Base-by-base conservation (phyloP, 2,329 filamentous ascomycete species). In the Zymoseptoria pseudotritici region DNA sequence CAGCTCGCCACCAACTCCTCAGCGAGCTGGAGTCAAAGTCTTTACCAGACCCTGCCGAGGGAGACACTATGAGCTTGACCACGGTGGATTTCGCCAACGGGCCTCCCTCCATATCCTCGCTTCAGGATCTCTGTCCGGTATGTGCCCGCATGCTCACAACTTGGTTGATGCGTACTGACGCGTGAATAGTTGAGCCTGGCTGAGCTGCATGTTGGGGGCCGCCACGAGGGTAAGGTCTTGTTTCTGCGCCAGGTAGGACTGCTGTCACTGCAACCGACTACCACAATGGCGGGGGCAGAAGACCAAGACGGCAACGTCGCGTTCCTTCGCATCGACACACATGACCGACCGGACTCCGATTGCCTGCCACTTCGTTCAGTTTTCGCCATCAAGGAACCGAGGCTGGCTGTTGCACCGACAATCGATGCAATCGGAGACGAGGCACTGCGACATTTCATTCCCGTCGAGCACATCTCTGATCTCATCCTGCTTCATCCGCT, bases 361-460 rank as follows among this genome's bases (percentile, higher is more conserved):
- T 6, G 19, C 6, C 21, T 24, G 13, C 51, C 21, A 21, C 51
- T 20, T 17, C 4, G 13, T 17, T 9, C 36, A 31, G 36, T 55
- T 13, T 46, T 63, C 19, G 56, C 54, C 29, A 58, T 63, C 31
- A 54, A 54, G 17, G 58, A 60, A 50, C 58, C 58, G 8, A 56
- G 56, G 51, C 55, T 56, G 24, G 58, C n/a, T 20, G 26, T 53
- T 17, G 19, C 13, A n/a, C 50, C 13, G n/a, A 20, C n/a, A 10
- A n/a, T 20, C 46, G 50, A 20, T 21, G 50, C 19, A n/a, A 10
- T n/a, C n/a, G 50, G 10, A 10, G 19, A 20, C 50, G 19, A 11
- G 22, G 22, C 22, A 24, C 22, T 24, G 22, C 22, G 22, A 24
- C 22, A 24, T 20, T 20, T 11, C 13, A 22, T 53, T 13, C 20